phyloP scores from a whole-genome alignment of 1,139 yeast genomes.

The Pichia sp. region DNA sequence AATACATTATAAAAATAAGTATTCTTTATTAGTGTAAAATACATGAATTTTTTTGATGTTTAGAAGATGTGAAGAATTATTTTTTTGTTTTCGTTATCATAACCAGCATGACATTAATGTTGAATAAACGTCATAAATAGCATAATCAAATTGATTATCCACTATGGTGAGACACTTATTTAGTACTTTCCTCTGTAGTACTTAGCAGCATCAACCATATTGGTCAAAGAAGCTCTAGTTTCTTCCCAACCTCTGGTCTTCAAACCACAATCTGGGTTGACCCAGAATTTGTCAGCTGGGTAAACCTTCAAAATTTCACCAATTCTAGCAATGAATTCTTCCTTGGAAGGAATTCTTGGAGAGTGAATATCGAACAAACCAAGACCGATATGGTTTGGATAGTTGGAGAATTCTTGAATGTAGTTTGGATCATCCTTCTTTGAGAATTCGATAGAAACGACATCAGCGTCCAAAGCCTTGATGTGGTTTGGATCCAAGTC shows the following conservation, averaged over 20 bases:
- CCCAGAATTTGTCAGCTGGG: conserved; percentile 98
- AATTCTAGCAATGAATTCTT: conserved; percentile 91
- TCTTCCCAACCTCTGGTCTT: conserved; percentile 77
- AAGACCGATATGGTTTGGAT: conserved; percentile 99
- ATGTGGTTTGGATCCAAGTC: conserved; percentile 99
- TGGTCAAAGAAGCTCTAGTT: conserved; percentile 73
- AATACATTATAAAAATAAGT: conserved; percentile 17
- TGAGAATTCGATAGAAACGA: conserved; percentile 97
- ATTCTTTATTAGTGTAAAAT: conserved; percentile 11
- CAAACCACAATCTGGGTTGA: conserved; percentile 99
- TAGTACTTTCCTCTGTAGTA: conserved; percentile 68
- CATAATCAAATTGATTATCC: background rate
- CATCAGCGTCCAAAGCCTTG: conserved; percentile 99
- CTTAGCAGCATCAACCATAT: conserved; percentile 99
- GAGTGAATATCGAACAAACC: conserved; percentile 99
- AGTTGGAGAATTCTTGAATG: conserved; percentile 94
- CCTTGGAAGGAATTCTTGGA: conserved; percentile 98
- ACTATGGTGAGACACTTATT: conserved; percentile 13
- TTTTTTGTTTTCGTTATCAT: conserved; percentile 16
- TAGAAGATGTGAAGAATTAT: conserved; percentile 1
- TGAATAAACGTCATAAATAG: conserved; percentile 52
- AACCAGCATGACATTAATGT: conserved; percentile 53
- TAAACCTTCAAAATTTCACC: conserved; percentile 91
- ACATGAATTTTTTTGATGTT: conserved; percentile 13
- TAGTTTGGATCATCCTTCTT: conserved; percentile 99